Percentiles rank a stretch among this genome's conserved stretches.
Conservation (phyloP, 176 grass and related monocot species). For the Cocos nucifera region DNA sequence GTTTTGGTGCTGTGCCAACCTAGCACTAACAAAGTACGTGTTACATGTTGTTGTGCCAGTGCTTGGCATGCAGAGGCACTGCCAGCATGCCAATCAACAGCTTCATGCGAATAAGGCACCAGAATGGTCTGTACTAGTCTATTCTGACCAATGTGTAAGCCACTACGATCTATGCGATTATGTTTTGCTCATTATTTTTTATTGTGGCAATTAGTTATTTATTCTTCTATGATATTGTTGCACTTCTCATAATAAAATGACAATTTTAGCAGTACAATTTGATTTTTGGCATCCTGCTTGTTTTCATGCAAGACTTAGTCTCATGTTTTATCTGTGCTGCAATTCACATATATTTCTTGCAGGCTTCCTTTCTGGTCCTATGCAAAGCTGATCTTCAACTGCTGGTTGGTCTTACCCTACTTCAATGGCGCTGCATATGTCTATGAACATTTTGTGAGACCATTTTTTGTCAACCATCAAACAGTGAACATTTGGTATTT, state of each 20-base stretch:
- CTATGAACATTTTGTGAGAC: conserved; percentile 85
- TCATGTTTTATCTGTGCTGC: neutral
- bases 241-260: neutral
- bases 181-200: no score
- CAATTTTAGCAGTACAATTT: neutral
- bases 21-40: no score
- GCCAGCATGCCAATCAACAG: no score
- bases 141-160: no score
- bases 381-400: conserved; percentile 84
- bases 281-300: neutral
- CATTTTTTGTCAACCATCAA: conserved; percentile 65
- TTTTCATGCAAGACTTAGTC: neutral
- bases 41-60: no score
- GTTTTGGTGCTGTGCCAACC: no score
- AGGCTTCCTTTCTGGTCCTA: conserved; percentile 99
- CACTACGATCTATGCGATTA: no score
- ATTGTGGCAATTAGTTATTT: no score
- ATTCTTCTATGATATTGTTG: no score
- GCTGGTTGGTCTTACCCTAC: conserved; percentile 89
- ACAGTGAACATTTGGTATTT: conserved; percentile 71
- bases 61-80: no score
- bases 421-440: conserved; percentile 90
- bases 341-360: conserved; percentile 5
- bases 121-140: no score
- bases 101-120: no score